Base-by-base conservation (phyloP, 257 asterid species). In the Anisodus acutangulus region DNA sequence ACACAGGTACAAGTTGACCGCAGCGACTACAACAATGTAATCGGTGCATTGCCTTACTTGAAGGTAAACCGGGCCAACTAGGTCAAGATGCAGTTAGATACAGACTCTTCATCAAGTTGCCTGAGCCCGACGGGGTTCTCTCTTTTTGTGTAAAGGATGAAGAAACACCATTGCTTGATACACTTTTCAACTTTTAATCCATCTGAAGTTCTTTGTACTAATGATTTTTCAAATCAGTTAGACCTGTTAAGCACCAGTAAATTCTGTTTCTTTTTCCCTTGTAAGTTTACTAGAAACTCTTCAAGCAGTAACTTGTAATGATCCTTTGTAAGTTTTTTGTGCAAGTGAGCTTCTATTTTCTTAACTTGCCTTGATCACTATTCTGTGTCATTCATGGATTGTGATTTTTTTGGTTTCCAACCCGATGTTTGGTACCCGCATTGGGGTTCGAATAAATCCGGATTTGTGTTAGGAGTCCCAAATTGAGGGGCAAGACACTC, bases 11-110 rank as follows among this genome's bases (percentile, higher is more conserved):
- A 94, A 94, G 98, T 96, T 78, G 91, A 94, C 83, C 95, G 98
- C 51, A 87, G 98, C 17, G 99, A 96, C 91, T 96, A 94, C 85
- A 83, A 92, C 93, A 96, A 96, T 31, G 98, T 96, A 80, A 90
- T 94, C 2, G 98, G 99, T 45, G 98, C 98, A 43, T 91, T 96
- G 91, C 99, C 99, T 8, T 96, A 96, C 70, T 85, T 96, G 93
- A 94, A 96, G 89, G 98, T 93, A 35, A 94, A 96, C 88, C 90
- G 98, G 43, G 83, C 94, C 8, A 92, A 91, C 86, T 93, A 89
- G 85, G 74, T 74, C 41, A 17, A 62, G 70, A 43, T 31, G 79
- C 43, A 53, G 81, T 26, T 78, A 78, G 64, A 3, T 12, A 31
- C 81, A 53, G 60, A 53, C 64, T 51, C 47, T 78, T 78, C 81